phyloP scores from a whole-genome alignment of 1,139 yeast species.

The Candida sojae region DNA sequence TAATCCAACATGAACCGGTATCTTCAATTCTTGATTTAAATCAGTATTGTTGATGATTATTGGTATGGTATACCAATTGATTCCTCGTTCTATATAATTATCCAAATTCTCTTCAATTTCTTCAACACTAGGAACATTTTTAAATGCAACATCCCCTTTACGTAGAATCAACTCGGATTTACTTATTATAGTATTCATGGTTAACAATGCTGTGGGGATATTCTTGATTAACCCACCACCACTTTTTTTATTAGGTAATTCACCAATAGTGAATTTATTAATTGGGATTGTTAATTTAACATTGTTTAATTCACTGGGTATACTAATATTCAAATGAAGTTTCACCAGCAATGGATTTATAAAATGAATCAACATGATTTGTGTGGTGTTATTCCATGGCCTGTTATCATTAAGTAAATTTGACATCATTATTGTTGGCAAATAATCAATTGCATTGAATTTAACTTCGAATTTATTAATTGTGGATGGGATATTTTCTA shows the following conservation, averaged over 20 bases:
- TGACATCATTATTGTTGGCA: slow-evolving; percentile 22
- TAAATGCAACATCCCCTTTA: slow-evolving; percentile 19
- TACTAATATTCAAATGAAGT: slow-evolving; percentile 9
- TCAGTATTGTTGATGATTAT: slow-evolving; percentile 12
- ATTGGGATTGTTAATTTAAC: slow-evolving; percentile 26
- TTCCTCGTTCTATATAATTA: slow-evolving; percentile 24
- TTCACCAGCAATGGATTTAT: slow-evolving; percentile 28
- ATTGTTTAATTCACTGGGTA: slow-evolving; percentile 11
- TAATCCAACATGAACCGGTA: slow-evolving; percentile 34
- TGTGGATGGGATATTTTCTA: slow-evolving; percentile 24
- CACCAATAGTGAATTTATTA: slow-evolving; percentile 18
- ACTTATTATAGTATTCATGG: slow-evolving; percentile 28
- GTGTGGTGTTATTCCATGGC: slow-evolving; percentile 10
- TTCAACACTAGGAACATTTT: slow-evolving; percentile 4
- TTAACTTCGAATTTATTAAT: slow-evolving; percentile 29
- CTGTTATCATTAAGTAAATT: slow-evolving; percentile 6
- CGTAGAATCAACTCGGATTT: slow-evolving; percentile 30
- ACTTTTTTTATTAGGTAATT: neutral
- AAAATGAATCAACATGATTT: slow-evolving; percentile 26
- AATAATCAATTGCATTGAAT: slow-evolving; percentile 36
- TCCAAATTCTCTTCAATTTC: slow-evolving; percentile 21
- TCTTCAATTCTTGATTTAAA: slow-evolving; percentile 12
- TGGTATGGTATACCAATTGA: slow-evolving; percentile 40
- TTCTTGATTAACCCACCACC: slow-evolving; percentile 9
- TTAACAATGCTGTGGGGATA: slow-evolving; percentile 37